Base-by-base conservation (phyloP, 345 rosid species). In the Angophora floribunda region DNA sequence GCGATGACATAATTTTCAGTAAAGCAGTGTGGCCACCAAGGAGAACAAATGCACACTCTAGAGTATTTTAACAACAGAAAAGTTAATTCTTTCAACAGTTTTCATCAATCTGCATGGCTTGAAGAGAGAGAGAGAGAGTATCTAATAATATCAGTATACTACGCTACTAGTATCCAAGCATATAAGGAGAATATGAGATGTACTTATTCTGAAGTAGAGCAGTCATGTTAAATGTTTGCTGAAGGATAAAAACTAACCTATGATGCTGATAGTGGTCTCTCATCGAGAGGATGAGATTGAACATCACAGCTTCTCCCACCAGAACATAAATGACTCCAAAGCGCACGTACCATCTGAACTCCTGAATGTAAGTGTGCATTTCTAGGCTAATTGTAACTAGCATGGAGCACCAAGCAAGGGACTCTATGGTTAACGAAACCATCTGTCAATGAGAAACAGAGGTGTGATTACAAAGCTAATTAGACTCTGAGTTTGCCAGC, bases 341-440 rank as follows among this genome's bases (percentile, higher is more conserved):
- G 84, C 97, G 92, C 51, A 97, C 96, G 91, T 94, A 94, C 99
- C 98, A 96, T 51, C 98, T 94, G 85, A 96, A 93, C 90, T 96
- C 97, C 32, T 88, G 89, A 86, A 96, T 91, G 88, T 97, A 96
- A 88, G 91, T 63, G 80, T 91, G 94, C 78, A 93, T 95, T 92
- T 96, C 99, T 10, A 97, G 55, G n/a, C 89, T 93, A 89, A 94
- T 91, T 97, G 96, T 90, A 86, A 92, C 89, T 87, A 97, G 90
- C 94, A 97, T 91, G 85, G 94, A 95, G 92, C 95, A 92, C 99
- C 99, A 96, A 93, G 99, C 89, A 51, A 93, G 88, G 84, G 96
- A 92, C 95, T 96, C 97, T 89, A 93, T 90, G 55, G 91, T 88
- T 92, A 94, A 91, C 89, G 97, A 94, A 91, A 93, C 90, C 51